A percentile compares a stretch with the other conserved stretches of the same genome.
Conservation (phyloP, 1,284 basidiomycete genomes). For the Boletus mariae region DNA sequence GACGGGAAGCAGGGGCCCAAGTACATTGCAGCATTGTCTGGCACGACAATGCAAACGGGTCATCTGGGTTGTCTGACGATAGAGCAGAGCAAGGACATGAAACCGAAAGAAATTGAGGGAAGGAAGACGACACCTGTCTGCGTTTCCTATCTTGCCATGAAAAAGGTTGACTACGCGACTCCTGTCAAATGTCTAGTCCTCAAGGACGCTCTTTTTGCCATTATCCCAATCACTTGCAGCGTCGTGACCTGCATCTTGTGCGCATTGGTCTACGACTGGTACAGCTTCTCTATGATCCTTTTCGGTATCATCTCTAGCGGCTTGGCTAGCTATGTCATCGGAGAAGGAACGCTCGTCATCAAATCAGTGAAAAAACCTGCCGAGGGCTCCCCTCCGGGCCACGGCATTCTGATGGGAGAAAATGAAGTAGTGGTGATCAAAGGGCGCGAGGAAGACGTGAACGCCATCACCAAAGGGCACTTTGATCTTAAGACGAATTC, state of each 20-base stretch:
- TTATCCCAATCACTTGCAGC: slow-evolving; percentile 25
- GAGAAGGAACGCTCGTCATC: slow-evolving; percentile 16
- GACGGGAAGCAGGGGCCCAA: slow-evolving; percentile 29
- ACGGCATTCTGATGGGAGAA: slow-evolving; percentile 17
- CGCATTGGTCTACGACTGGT: neutral
- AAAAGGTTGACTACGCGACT: neutral
- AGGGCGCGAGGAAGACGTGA: slow-evolving; percentile 29
- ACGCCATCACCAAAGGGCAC: slow-evolving; percentile 26
- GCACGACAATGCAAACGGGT: slow-evolving; percentile 11
- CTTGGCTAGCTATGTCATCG: slow-evolving; percentile 18
- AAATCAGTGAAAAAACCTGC: slow-evolving; percentile 3
- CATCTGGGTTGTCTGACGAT: slow-evolving; percentile 27
- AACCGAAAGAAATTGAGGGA: slow-evolving; percentile 4
- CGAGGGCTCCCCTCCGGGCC: slow-evolving; percentile 17
- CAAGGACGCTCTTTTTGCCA: slow-evolving; percentile 13
- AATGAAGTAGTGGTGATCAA: slow-evolving; percentile 22
- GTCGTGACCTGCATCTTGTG: neutral
- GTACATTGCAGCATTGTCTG: slow-evolving; percentile 14
- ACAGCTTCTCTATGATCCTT: slow-evolving; percentile 24
- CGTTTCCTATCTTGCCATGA: slow-evolving; percentile 22
- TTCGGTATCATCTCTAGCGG: slow-evolving; percentile 32
- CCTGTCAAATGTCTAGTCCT: slow-evolving; percentile 5
- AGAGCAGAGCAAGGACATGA: neutral
- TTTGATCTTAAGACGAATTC: slow-evolving; percentile 17
- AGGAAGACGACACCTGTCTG: slow-evolving; percentile 8